Conservation (phyloP, 345 rosid genomes). For the Draba incana region DNA sequence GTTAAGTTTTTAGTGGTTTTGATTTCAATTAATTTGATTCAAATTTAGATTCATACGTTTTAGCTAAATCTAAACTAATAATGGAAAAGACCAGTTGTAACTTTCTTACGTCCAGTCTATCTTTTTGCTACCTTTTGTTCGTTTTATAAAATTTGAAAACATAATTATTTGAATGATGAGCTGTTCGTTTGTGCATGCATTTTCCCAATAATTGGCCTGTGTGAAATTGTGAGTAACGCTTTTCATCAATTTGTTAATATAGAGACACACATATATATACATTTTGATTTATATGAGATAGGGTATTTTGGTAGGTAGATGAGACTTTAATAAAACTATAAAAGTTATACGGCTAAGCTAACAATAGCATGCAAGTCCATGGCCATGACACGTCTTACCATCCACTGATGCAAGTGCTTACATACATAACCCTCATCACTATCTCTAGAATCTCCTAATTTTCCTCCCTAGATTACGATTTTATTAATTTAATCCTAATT, state of each 20-base stretch:
- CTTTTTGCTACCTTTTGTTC: background rate
- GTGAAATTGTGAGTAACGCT: constrained; percentile 11
- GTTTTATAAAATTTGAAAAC: background rate
- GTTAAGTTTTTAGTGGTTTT: too few species aligned
- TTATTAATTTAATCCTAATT: background rate
- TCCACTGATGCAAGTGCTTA: constrained; percentile 45
- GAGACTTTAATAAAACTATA: constrained; percentile 31
- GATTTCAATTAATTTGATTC: too few species aligned
- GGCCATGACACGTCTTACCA: constrained; percentile 40
- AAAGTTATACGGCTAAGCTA: constrained; percentile 29
- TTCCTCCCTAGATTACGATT: constrained; percentile 27
- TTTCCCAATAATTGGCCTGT: background rate
- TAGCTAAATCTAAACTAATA: background rate
- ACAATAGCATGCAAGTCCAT: constrained; percentile 24
- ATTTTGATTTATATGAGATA: background rate
- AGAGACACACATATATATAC: background rate
- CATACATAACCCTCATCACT: constrained; percentile 42
- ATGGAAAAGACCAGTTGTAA: background rate
- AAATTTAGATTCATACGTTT: background rate
- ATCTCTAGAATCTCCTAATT: constrained; percentile 43
- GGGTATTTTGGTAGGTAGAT: constrained; percentile 29
- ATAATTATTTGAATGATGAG: background rate
- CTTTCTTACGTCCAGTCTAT: background rate
- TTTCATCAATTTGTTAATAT: background rate
- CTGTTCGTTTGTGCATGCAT: background rate